phyloP scores from a whole-genome alignment of 805 yeast species.

The Pichia californica region DNA sequence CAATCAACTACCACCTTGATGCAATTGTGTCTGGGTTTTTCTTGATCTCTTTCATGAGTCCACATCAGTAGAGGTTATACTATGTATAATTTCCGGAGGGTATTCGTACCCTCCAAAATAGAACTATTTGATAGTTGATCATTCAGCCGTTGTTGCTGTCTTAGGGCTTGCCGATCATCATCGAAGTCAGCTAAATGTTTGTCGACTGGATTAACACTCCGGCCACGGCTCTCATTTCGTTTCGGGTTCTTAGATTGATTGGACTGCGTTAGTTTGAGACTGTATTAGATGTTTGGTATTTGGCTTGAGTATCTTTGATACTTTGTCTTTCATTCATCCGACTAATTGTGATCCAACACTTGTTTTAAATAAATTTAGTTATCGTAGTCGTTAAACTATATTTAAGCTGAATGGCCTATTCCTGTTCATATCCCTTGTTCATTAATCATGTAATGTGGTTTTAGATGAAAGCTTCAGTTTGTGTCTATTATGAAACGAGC shows the following conservation, averaged over 20 bases:
- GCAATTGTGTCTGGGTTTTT: neutral
- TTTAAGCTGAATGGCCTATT: no score
- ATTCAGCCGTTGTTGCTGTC: conserved; percentile 35
- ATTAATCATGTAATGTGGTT: no score
- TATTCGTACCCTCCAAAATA: conserved; percentile 24
- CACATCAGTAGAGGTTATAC: conserved; percentile 81
- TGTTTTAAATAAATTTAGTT: neutral
- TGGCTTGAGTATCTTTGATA: conserved; percentile 10
- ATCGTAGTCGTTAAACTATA: neutral
- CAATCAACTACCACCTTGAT: no score
- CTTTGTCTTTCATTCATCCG: conserved; percentile 31
- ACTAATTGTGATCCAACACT: conserved; percentile 50
- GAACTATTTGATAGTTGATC: conserved; percentile 41
- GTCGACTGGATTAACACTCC: conserved; percentile 68
- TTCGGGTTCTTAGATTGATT: conserved; percentile 64
- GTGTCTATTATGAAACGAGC: no score
- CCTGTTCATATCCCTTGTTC: no score
- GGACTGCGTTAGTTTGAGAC: conserved; percentile 33
- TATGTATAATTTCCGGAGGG: conserved; percentile 37
- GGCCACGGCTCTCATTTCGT: conserved; percentile 70
- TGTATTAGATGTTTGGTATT: conserved; percentile 17
- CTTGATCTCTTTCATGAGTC: conserved; percentile 25
- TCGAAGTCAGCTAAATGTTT: conserved; percentile 56
- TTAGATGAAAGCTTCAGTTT: no score
- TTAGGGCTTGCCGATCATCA: conserved; percentile 20